Percentiles rank a stretch among this genome's conserved stretches.
Conservation (phyloP, 441 rosid genomes). For the Heliophila coronopifolia region DNA sequence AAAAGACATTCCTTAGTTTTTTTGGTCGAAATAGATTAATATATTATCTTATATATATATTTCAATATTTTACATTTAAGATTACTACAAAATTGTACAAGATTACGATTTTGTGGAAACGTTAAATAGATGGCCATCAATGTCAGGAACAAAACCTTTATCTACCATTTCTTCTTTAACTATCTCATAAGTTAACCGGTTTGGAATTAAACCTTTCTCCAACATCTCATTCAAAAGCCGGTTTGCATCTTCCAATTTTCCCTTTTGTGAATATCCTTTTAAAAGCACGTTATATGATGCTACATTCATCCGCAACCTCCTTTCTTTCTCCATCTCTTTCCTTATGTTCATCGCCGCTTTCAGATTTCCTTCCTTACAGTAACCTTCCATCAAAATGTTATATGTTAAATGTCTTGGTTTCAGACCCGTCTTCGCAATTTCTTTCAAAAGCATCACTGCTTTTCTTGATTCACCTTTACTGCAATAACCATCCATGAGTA, state of each 20-base stretch:
- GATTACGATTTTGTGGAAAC: slow-evolving; percentile 25
- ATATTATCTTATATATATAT: not conserved
- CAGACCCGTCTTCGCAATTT: slow-evolving; percentile 43
- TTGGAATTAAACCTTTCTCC: slow-evolving; percentile 75
- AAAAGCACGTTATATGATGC: slow-evolving; percentile 60
- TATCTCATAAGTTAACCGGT: slow-evolving; percentile 53
- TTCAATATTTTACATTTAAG: not conserved
- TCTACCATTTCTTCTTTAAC: slow-evolving; percentile 68
- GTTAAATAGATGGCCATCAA: slow-evolving; percentile 58
- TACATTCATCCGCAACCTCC: slow-evolving; percentile 45
- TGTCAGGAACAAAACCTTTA: slow-evolving; percentile 73
- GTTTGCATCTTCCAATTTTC: slow-evolving; percentile 65
- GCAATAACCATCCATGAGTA: slow-evolving; percentile 56
- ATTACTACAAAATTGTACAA: not conserved
- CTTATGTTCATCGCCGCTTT: slow-evolving; percentile 50
- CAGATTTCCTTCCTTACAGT: slow-evolving; percentile 60
- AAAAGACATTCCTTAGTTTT: not conserved
- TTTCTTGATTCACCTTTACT: slow-evolving; percentile 45
- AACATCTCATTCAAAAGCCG: slow-evolving; percentile 74
- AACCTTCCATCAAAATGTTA: slow-evolving; percentile 68
- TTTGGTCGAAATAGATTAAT: not conserved
- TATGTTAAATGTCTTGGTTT: slow-evolving; percentile 55
- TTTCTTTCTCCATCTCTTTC: slow-evolving; percentile 60
- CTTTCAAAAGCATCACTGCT: slow-evolving; percentile 48
- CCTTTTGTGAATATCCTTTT: slow-evolving; percentile 53